Percentiles rank a stretch among this genome's conserved stretches.
These are phyloP conservation scores for Thoreauomyces humboldtii DNA, from an alignment of 192 early-diverging fungal genomes.

Conservation along the genomic window DNA sequence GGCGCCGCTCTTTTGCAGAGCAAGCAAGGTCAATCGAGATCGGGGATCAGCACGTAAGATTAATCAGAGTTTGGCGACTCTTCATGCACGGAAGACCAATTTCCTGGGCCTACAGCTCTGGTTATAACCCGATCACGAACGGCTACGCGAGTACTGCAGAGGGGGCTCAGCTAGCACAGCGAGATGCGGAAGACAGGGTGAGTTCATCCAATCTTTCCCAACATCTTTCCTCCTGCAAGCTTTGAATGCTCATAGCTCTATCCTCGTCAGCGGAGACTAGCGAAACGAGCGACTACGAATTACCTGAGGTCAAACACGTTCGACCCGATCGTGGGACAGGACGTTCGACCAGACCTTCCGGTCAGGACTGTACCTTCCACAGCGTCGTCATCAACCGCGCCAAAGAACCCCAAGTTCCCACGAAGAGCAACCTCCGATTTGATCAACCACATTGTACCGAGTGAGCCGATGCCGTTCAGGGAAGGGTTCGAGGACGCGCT, in stretches of 20 bases:
- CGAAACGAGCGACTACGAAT: slow-evolving; percentile 32
- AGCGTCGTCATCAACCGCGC: too few species aligned
- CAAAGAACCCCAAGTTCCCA: too few species aligned
- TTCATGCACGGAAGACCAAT: not conserved
- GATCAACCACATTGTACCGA: slow-evolving; percentile 13
- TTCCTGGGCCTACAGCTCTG: slow-evolving; percentile 14
- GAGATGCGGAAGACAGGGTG: slow-evolving; percentile 40
- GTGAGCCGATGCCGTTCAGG: not conserved
- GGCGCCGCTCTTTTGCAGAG: slow-evolving; percentile 13
- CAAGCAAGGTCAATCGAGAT: slow-evolving; percentile 21
- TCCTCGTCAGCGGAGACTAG: slow-evolving; percentile 25
- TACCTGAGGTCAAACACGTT: slow-evolving; percentile 50
- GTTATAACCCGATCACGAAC: slow-evolving; percentile 46
- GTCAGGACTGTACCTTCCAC: not conserved
- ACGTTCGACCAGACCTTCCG: slow-evolving; percentile 29
- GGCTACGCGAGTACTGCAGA: slow-evolving; percentile 28
- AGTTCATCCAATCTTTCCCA: not conserved
- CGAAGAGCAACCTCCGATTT: not conserved
- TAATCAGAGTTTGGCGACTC: not conserved
- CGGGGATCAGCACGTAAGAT: slow-evolving; percentile 36
- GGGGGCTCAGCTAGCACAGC: slow-evolving; percentile 27
- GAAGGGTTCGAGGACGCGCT: not conserved
- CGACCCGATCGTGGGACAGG: slow-evolving; percentile 39
- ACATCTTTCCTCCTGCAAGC: not conserved
- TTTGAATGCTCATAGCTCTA: too few species aligned